Evolutionary conservation across 2,329 filamentous ascomycete genomes (phyloP).

Genomic region (Alternaria arborescens): DNA sequence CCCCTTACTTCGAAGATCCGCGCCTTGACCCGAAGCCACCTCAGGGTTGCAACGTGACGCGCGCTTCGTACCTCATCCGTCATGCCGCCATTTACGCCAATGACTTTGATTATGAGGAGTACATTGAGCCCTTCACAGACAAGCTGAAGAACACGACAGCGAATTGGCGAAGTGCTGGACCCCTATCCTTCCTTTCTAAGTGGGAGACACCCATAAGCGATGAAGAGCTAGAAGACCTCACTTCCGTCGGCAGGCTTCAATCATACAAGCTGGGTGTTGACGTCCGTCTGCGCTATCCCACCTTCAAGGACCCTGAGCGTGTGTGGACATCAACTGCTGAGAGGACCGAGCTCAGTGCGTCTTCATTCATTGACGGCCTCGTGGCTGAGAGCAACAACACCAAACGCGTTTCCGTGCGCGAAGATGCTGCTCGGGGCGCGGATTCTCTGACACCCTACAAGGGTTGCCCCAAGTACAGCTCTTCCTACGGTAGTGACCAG

Average conservation of each 20-base stretch:
- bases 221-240: constrained; percentile 67
- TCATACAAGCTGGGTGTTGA: constrained; percentile 67
- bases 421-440: constrained; percentile 66
- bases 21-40: constrained; percentile 58
- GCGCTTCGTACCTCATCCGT: constrained; percentile 59
- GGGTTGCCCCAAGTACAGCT: constrained; percentile 69
- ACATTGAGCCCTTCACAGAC: constrained; percentile 60
- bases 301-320: constrained; percentile 61
- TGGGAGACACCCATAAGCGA: constrained; percentile 67
- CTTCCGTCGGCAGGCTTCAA: constrained; percentile 68
- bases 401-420: constrained; percentile 64
- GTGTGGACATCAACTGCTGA: constrained; percentile 72
- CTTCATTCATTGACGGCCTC: constrained; percentile 66
- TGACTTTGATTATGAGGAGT: constrained; percentile 62
- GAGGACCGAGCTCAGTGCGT: constrained; percentile 66
- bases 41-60: constrained; percentile 61
- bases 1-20: constrained; percentile 61
- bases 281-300: constrained; percentile 66
- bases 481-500: constrained; percentile 65
- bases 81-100: constrained; percentile 63
- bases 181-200: constrained; percentile 63
- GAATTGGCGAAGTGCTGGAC: constrained; percentile 65
- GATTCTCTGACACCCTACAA: constrained; percentile 71
- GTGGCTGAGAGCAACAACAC: constrained; percentile 63
- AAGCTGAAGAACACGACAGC: constrained; percentile 68